Percentiles rank a stretch among this genome's conserved stretches.
These are phyloP conservation scores for Paratinospora sagittata DNA, from an alignment of 164 flowering plant species.

Conservation along the genomic window DNA sequence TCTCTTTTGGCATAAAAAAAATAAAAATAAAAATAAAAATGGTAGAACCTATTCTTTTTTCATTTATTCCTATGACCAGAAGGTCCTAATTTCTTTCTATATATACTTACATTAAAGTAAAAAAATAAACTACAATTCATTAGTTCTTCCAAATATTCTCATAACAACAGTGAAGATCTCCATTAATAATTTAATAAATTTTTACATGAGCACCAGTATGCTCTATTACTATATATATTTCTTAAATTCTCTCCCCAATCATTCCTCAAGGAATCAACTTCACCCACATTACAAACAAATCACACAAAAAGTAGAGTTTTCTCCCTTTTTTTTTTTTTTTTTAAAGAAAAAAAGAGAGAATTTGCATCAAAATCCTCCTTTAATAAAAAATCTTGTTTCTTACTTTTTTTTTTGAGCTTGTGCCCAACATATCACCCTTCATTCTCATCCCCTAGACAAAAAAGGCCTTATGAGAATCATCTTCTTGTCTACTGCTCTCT, in stretches of 20 bases:
- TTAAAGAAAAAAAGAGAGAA: not conserved
- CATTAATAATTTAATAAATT: not conserved
- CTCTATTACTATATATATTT: not conserved
- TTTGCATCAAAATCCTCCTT: constrained; percentile 11
- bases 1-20: not conserved
- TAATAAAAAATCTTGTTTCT: not conserved
- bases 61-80: constrained; percentile 1
- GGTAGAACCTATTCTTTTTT: not conserved
- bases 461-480: constrained; percentile 1
- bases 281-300: constrained; percentile 1
- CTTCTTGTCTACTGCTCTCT: constrained; percentile 5
- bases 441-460: constrained; percentile 7
- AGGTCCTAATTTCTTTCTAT: not conserved
- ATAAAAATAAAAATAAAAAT: not conserved
- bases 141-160: not conserved
- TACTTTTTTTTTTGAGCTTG: not conserved
- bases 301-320: not conserved
- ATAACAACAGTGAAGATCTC: not conserved
- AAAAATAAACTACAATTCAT: not conserved
- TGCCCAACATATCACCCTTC: constrained; percentile 3
- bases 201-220: not conserved
- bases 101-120: not conserved
- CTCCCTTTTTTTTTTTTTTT: too few relatives aligned
- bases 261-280: constrained; percentile 2
- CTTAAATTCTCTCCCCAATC: not conserved